Evolutionary conservation across 495 filamentous ascomycete species (phyloP).

Genomic region (Elasticomyces elasticus): DNA sequence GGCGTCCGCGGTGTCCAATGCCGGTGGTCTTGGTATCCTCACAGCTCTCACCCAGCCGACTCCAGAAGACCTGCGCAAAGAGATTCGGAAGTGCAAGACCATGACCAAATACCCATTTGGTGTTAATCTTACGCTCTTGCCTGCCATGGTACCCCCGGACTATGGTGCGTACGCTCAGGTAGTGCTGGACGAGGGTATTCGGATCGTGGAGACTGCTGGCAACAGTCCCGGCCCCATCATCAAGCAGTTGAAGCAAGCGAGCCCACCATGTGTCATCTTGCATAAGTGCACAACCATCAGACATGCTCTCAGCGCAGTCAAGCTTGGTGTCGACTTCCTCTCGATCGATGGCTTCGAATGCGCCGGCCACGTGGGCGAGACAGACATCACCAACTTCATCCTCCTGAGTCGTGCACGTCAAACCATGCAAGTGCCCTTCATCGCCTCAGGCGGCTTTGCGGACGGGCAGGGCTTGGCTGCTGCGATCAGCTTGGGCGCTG

Average conservation of each 20-base stretch:
- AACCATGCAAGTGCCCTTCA: conserved; percentile 77
- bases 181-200: conserved; percentile 85
- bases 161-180: conserved; percentile 87
- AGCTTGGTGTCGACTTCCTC: conserved; percentile 92
- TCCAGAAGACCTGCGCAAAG: conserved; percentile 84
- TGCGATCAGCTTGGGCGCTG: conserved; percentile 80
- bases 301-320: conserved; percentile 83
- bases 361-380: conserved; percentile 90
- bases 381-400: conserved; percentile 96
- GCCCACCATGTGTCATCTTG: conserved; percentile 56
- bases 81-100: conserved; percentile 75
- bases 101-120: conserved; percentile 87
- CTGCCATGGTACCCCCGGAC: conserved; percentile 78
- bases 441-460: conserved; percentile 90
- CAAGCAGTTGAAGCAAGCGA: conserved; percentile 67
- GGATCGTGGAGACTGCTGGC: conserved; percentile 92
- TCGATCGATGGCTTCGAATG: conserved; percentile 97
- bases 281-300: conserved; percentile 98
- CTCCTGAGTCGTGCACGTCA: conserved; percentile 79
- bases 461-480: conserved; percentile 91
- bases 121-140: conserved; percentile 93
- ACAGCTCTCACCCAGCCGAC: conserved; percentile 92
- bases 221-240: conserved; percentile 92
- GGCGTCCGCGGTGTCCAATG: conserved; percentile 87
- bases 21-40: conserved; percentile 81